Percentiles rank a stretch among this genome's conserved stretches.
Conservation (phyloP, 371 early-diverging fungal species). For the Conidiobolus incongruus region DNA sequence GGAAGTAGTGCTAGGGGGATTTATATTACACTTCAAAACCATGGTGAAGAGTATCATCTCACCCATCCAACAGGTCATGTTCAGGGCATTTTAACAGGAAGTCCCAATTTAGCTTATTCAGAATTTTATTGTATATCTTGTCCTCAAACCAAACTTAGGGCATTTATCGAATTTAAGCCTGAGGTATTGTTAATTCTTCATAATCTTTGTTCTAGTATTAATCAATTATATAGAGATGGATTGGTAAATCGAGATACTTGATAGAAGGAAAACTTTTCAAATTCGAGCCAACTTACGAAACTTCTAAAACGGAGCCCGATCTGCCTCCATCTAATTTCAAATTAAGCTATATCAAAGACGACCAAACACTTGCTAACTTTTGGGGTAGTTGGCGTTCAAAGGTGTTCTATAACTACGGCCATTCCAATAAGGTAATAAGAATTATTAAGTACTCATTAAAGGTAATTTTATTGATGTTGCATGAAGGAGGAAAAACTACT, state of each 20-base stretch:
- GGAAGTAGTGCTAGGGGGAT: slow-evolving; percentile 27
- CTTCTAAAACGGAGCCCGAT: slow-evolving; percentile 8
- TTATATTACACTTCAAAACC: slow-evolving; percentile 18
- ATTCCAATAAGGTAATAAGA: slow-evolving; percentile 6
- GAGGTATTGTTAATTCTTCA: slow-evolving; percentile 9
- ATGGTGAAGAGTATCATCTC: slow-evolving; percentile 20
- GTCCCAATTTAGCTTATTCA: slow-evolving; percentile 12
- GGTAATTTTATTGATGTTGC: not conserved
- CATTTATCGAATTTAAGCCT: slow-evolving; percentile 23
- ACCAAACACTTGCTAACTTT: slow-evolving; percentile 20
- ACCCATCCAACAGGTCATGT: slow-evolving; percentile 19
- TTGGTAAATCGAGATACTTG: slow-evolving; percentile 19
- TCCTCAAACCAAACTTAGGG: slow-evolving; percentile 15
- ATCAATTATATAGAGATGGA: slow-evolving; percentile 12
- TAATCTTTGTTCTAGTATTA: not conserved
- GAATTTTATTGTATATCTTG: slow-evolving; percentile 18
- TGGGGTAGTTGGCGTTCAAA: slow-evolving; percentile 32
- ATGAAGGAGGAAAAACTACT: slow-evolving; percentile 13
- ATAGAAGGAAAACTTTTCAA: slow-evolving; percentile 23
- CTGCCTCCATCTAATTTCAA: slow-evolving; percentile 12
- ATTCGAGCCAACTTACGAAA: slow-evolving; percentile 16
- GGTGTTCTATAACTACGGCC: slow-evolving; percentile 9
- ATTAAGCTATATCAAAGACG: slow-evolving; percentile 16
- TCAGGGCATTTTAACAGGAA: slow-evolving; percentile 21
- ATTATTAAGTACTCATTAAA: slow-evolving; percentile 4